Evolutionary conservation across 164 flowering plant genomes (phyloP).

Genomic region (Tetracentron sinense): DNA sequence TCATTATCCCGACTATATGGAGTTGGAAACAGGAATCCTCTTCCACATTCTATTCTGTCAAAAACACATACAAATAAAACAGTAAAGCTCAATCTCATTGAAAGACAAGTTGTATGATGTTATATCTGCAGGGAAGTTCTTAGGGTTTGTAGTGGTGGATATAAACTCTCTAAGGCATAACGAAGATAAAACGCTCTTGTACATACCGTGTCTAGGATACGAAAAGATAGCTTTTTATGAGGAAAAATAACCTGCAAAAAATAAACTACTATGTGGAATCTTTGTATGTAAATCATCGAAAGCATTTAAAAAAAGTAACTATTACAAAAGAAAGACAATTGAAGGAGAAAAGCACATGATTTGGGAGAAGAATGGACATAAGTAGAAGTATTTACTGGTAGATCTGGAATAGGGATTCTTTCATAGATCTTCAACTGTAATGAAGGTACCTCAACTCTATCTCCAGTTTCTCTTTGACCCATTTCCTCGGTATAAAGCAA

Average conservation of each 20-base stretch:
- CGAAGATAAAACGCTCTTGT: too few species aligned
- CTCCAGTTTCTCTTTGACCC: conserved; percentile 24
- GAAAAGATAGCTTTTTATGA: conserved; percentile 92
- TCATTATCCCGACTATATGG: too few species aligned
- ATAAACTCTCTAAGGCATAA: too few species aligned
- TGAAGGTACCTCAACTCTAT: conserved; percentile 42
- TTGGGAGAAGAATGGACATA: conserved; percentile 6
- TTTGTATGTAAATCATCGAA: neutral
- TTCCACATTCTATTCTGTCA: too few species aligned
- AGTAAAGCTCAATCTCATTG: too few species aligned
- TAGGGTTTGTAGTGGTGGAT: too few species aligned
- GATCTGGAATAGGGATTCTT: conserved; percentile 91
- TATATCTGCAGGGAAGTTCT: too few species aligned
- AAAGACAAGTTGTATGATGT: too few species aligned
- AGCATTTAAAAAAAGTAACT: neutral
- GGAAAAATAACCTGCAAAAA: conserved; percentile 87
- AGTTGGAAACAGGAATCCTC: too few species aligned
- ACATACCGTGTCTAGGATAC: conserved; percentile 91
- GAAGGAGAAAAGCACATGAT: conserved; percentile 1
- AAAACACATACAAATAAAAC: too few species aligned
- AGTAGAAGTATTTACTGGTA: conserved; percentile 56
- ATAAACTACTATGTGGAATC: conserved; percentile 5
- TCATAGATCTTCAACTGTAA: conserved; percentile 82
- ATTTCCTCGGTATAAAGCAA: conserved; percentile 67
- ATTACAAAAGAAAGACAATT: neutral